These are phyloP conservation scores for Podila horticola DNA, from an alignment of 192 early-diverging fungal species.

Conservation along the genomic window DNA sequence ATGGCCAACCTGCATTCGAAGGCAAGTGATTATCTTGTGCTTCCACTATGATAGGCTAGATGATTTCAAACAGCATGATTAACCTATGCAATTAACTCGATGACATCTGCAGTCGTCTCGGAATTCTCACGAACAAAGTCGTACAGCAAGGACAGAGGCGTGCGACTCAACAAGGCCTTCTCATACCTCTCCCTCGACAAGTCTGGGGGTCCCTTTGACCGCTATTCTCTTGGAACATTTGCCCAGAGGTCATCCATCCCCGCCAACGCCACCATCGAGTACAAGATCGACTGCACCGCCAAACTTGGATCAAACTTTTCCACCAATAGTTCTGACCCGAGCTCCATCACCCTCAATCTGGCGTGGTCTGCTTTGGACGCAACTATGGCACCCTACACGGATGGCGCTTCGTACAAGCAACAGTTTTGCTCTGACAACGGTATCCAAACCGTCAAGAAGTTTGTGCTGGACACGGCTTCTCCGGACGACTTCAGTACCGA, in stretches of 20 bases:
- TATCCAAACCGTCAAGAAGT: slow-evolving; percentile 33
- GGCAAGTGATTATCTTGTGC: background rate
- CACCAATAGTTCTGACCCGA: background rate
- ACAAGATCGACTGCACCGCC: slow-evolving; percentile 30
- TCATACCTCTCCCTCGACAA: slow-evolving; percentile 33
- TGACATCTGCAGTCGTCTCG: slow-evolving; percentile 3
- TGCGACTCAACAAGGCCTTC: slow-evolving; percentile 45
- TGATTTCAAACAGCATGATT: background rate
- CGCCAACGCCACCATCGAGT: slow-evolving; percentile 26
- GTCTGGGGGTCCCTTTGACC: slow-evolving; percentile 28
- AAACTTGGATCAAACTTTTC: background rate
- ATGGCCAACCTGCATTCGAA: slow-evolving; percentile 42
- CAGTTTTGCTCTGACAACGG: slow-evolving; percentile 30
- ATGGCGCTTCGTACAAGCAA: slow-evolving; percentile 16
- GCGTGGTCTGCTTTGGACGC: slow-evolving; percentile 38
- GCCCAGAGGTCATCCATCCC: slow-evolving; percentile 31
- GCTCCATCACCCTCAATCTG: slow-evolving; percentile 7
- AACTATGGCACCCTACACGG: slow-evolving; percentile 22
- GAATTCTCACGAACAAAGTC: slow-evolving; percentile 31
- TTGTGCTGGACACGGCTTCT: slow-evolving; percentile 37
- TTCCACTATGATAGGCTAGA: background rate
- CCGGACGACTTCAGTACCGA: slow-evolving; percentile 26
- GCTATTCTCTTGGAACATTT: slow-evolving; percentile 37
- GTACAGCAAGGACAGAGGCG: slow-evolving; percentile 38
- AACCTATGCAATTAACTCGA: background rate